These are phyloP conservation scores for Aphanomyces invadans DNA, from an alignment of 352 stramenopile genomes.

Conservation along the genomic window DNA sequence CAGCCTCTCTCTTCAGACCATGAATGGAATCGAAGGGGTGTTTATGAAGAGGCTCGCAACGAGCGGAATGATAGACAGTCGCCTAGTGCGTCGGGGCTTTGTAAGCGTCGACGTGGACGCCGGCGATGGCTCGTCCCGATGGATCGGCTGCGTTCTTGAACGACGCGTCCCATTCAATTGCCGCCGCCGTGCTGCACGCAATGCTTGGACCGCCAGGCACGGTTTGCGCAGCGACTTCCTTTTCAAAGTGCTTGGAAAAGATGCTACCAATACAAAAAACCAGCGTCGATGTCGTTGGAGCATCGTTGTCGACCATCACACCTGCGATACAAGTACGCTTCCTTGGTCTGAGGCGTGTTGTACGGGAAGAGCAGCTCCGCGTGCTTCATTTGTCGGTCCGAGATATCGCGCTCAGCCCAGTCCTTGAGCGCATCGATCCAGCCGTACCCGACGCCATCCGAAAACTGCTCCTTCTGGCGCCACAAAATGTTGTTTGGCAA, in stretches of 20 bases:
- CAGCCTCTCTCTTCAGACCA: no score
- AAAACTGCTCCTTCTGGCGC: constrained; percentile 99
- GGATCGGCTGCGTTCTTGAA: constrained; percentile 94
- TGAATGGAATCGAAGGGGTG: no score
- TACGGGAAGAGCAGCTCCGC: constrained; percentile 94
- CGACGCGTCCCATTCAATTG: constrained; percentile 95
- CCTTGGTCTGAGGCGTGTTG: constrained; percentile 98
- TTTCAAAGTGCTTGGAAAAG: constrained; percentile 98
- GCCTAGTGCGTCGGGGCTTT: constrained; percentile 29
- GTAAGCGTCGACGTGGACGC: constrained; percentile 95
- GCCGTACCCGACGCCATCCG: constrained; percentile 97
- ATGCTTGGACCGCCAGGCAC: constrained; percentile 97
- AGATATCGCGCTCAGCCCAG: constrained; percentile 89
- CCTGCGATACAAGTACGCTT: constrained; percentile 90
- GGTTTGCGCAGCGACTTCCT: constrained; percentile 93
- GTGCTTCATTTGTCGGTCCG: constrained; percentile 94
- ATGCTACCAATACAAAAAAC: constrained; percentile 62
- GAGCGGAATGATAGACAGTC: no score
- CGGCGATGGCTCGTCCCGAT: constrained; percentile 89
- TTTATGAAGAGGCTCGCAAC: no score
- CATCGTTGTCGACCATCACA: background rate
- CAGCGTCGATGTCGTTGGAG: constrained; percentile 29
- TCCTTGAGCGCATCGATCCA: constrained; percentile 98
- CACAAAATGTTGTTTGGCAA: constrained; percentile 97
- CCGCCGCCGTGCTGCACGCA: constrained; percentile 95